A percentile compares a stretch with the other conserved stretches of the same genome.
These are phyloP conservation scores for Aspergillus pseudonomiae DNA, from an alignment of 2,329 filamentous ascomycete genomes.

Conservation along the genomic window DNA sequence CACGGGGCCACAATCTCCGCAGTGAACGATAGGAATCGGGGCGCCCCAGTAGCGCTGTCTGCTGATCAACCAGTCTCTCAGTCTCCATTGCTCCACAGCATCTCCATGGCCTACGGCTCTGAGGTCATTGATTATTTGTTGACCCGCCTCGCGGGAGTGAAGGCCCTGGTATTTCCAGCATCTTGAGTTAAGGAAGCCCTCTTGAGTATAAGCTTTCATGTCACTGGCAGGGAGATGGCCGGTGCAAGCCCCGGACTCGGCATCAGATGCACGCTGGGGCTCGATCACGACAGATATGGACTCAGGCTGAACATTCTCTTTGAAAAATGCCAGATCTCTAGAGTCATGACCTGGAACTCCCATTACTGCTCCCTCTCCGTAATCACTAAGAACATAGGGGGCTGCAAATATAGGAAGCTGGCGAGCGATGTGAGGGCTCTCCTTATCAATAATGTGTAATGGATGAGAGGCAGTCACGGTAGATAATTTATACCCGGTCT, in stretches of 20 bases:
- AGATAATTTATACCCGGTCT: conserved; percentile 68
- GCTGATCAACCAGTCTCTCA: conserved; percentile 88
- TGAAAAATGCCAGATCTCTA: conserved; percentile 80
- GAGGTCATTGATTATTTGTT: conserved; percentile 60
- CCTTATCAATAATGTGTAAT: conserved; percentile 59
- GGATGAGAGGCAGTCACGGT: conserved; percentile 67
- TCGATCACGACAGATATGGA: conserved; percentile 66
- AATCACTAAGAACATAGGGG: conserved; percentile 82
- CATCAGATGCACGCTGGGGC: conserved; percentile 40
- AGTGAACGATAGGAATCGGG: conserved; percentile 87
- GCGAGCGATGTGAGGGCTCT: conserved; percentile 39
- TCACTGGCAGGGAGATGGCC: conserved; percentile 42
- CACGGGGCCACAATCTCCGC: conserved; percentile 73
- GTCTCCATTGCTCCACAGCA: conserved; percentile 72
- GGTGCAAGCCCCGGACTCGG: conserved; percentile 12
- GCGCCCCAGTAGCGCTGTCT: conserved; percentile 92
- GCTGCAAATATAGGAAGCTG: conserved; percentile 76
- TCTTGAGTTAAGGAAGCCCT: conserved; percentile 68
- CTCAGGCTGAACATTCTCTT: conserved; percentile 63
- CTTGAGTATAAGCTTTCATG: conserved; percentile 60
- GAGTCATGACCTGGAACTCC: conserved; percentile 84
- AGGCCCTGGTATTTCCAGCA: conserved; percentile 68
- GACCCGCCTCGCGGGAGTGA: conserved; percentile 63
- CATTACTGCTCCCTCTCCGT: conserved; percentile 88
- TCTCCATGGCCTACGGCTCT: conserved; percentile 60